Evolutionary conservation across 139 green algal species (phyloP).

Genomic region (Auxenochlorella pyrenoidosa): DNA sequence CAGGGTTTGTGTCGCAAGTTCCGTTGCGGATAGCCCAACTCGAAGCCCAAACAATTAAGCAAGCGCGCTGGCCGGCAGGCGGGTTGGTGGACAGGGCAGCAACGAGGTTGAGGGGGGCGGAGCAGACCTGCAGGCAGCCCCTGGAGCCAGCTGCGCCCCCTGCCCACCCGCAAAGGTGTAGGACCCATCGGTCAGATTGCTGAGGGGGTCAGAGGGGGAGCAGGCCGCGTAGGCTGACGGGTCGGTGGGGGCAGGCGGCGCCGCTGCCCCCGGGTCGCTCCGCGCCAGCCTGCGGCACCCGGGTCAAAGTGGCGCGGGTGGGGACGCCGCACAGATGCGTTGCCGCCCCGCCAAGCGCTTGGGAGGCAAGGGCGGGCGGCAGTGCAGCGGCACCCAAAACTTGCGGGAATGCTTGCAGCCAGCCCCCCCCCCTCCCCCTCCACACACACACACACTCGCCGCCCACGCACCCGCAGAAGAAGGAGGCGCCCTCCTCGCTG

Average conservation of each 20-base stretch:
- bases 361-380: too few species aligned
- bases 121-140: neutral
- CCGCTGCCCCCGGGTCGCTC: neutral
- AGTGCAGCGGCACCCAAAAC: too few species aligned
- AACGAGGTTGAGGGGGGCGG: neutral
- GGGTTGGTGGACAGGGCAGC: neutral
- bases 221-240: conserved; percentile 17
- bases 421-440: neutral
- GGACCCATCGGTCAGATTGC: conserved; percentile 46
- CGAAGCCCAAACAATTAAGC: too few species aligned
- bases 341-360: too few species aligned
- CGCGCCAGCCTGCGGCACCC: neutral
- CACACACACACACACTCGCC: too few species aligned
- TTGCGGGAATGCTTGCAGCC: too few species aligned
- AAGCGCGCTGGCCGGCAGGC: too few species aligned
- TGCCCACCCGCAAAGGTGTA: conserved; percentile 35
- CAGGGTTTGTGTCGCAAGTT: too few species aligned
- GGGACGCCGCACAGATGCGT: too few species aligned
- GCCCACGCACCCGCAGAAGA: conserved; percentile 32
- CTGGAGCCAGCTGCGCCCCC: neutral
- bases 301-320: too few species aligned
- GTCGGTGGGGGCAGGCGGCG: neutral
- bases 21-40: too few species aligned
- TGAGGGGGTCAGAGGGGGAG: conserved; percentile 9
- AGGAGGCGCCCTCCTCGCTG: conserved; percentile 34